phyloP scores from a whole-genome alignment of 495 filamentous ascomycete species.

The Neurospora sp. region DNA sequence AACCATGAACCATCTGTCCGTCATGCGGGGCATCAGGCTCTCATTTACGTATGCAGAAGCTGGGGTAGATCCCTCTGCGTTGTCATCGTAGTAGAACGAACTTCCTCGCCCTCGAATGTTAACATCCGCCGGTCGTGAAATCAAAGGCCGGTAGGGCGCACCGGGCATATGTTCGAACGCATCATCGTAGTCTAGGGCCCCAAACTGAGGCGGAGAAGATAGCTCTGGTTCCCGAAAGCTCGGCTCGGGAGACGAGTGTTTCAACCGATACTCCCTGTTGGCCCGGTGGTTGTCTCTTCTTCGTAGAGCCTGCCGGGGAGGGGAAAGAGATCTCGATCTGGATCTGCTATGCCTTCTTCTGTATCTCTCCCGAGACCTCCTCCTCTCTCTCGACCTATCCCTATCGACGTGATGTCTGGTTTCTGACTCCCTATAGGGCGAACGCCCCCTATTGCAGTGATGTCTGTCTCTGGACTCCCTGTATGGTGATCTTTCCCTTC shows the following conservation, averaged over 20 bases:
- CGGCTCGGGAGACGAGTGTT: background rate
- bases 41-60: background rate
- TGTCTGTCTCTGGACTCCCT: background rate
- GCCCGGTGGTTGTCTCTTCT: background rate
- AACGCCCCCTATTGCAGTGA: background rate
- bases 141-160: background rate
- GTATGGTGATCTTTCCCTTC: background rate
- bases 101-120: background rate
- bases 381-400: background rate
- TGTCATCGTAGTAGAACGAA: background rate
- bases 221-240: background rate
- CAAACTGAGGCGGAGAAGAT: background rate
- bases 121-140: background rate
- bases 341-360: background rate
- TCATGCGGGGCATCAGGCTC: background rate
- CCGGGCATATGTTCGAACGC: background rate
- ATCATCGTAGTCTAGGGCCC: background rate
- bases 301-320: background rate
- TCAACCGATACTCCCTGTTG: background rate
- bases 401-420: background rate
- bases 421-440: slow-evolving; percentile 4
- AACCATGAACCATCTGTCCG: too few relatives aligned
- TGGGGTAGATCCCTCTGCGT: background rate
- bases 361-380: background rate
- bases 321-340: background rate